These are phyloP conservation scores for Ricinus communis DNA, from an alignment of 345 rosid genomes.

Conservation along the genomic window DNA sequence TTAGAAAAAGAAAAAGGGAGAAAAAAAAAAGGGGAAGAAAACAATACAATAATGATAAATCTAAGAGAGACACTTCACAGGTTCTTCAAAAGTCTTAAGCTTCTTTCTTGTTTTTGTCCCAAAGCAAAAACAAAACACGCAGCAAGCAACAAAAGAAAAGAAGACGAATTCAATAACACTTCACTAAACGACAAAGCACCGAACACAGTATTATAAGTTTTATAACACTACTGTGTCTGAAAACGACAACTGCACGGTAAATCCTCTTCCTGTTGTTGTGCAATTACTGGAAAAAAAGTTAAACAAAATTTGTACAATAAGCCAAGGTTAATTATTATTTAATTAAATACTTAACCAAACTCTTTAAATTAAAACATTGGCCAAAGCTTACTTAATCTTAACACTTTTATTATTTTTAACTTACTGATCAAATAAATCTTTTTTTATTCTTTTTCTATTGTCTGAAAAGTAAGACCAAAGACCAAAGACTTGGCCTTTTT, in stretches of 20 bases:
- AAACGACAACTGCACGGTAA: conserved; percentile 19
- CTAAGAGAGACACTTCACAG: too few species aligned
- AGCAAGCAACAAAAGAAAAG: not conserved
- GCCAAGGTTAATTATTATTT: not conserved
- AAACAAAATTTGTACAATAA: not conserved
- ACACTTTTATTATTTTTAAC: too few species aligned
- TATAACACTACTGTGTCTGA: not conserved
- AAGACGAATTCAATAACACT: conserved; percentile 21
- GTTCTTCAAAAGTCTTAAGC: too few species aligned
- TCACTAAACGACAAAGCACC: conserved; percentile 47
- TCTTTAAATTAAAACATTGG: not conserved
- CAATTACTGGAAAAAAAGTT: not conserved
- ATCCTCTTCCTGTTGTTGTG: not conserved
- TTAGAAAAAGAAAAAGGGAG: too few species aligned
- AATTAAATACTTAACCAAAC: not conserved
- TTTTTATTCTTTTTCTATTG: not conserved
- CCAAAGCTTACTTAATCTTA: too few species aligned
- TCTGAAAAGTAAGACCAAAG: conserved; percentile 23
- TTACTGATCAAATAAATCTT: not conserved
- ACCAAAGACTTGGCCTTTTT: conserved; percentile 25
- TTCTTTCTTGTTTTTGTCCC: not conserved
- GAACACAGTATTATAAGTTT: not conserved
- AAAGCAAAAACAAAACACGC: too few species aligned
- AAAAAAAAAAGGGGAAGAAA: too few species aligned
- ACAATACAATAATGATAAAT: too few species aligned